Percentiles rank a stretch among this genome's conserved stretches.
These are phyloP conservation scores for Rhizodiscina lignyota DNA, from an alignment of 495 filamentous ascomycete genomes.

Conservation along the genomic window DNA sequence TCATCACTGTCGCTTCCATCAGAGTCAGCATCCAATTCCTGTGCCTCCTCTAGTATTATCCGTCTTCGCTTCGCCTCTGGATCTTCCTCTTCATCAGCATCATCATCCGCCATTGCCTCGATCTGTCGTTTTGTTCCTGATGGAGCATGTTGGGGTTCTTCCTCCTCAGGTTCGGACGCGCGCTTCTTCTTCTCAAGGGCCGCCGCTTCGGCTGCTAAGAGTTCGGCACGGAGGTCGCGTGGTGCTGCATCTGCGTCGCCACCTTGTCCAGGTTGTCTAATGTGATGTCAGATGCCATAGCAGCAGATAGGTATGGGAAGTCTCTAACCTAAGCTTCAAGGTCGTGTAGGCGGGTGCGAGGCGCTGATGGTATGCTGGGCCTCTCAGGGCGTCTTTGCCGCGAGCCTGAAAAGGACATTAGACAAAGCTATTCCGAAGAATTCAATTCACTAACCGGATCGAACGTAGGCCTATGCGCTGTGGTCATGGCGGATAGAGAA, in stretches of 20 bases:
- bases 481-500: slow-evolving; percentile 24
- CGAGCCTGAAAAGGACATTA: slow-evolving; percentile 52
- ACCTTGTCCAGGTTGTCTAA: slow-evolving; percentile 73
- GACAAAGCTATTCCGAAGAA: too few species aligned
- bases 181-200: slow-evolving; percentile 62
- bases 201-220: slow-evolving; percentile 71
- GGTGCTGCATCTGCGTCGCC: slow-evolving; percentile 54
- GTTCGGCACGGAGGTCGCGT: slow-evolving; percentile 80
- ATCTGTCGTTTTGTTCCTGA: slow-evolving; percentile 48
- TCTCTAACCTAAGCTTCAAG: slow-evolving; percentile 61
- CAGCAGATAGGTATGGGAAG: neutral
- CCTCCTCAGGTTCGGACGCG: slow-evolving; percentile 5
- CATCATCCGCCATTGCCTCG: slow-evolving; percentile 26
- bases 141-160: slow-evolving; percentile 5
- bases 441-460: slow-evolving; percentile 55
- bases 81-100: slow-evolving; percentile 45
- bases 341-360: slow-evolving; percentile 83
- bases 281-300: neutral
- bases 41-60: slow-evolving; percentile 65
- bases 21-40: slow-evolving; percentile 83
- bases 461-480: slow-evolving; percentile 75
- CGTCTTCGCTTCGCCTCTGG: slow-evolving; percentile 68
- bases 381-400: slow-evolving; percentile 87
- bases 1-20: slow-evolving; percentile 46
- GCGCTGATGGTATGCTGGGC: slow-evolving; percentile 90